Evolutionary conservation across 495 filamentous ascomycete species (phyloP), one percentile per base, ranked within the genome.

Genomic region (Aspergillus taichungensis): DNA sequence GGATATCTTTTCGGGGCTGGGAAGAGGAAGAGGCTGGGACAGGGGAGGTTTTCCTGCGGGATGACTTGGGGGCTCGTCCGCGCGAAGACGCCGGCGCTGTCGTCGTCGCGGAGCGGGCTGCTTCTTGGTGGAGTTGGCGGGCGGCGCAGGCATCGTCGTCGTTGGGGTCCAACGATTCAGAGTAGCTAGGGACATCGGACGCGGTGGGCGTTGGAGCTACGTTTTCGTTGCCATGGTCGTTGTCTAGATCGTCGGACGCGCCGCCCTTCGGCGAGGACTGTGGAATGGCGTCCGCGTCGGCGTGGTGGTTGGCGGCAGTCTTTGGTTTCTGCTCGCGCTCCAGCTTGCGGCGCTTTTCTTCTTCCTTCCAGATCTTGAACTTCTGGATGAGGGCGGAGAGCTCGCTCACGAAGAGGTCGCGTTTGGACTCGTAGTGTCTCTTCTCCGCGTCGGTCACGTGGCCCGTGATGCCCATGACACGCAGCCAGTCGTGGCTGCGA

Each of bases 401-500:
- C 39, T 91, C 87, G 39, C 72, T 71, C 44, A 95, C 83, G 56
- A 96, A 91, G 54, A 87, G 79, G 40, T 82, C 74, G 28, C 90
- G 78, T 45, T 94, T 90, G 31, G 84, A 83, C 57, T 95, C 89
- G 61, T 85, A 95, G 35, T 80, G 78, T 54, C 85, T 92, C 66
- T 83, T 87, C 45, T 85, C 84, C 38, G 74, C 75, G 51, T 94
- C 91, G 7, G 88, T 88, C 14, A 89, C 18, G 18, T 24, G 78
- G 8, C 85, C 85, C 40, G 78, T 86, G 36, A 97, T 82, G n/a
- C 92, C 92, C 82, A 99, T 91, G 2, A 87, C 74, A 43, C 86
- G 83, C 45, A 96, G 70, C 92, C 92, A 99, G 57, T 96, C 92
- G 32, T 80, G 83, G n/a, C 90, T 81, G 57, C 85, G 82, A 4